Evolutionary conservation across 2,329 filamentous ascomycete genomes (phyloP), one percentile per base, ranked within the genome.

Genomic region (Stenocarpella maydis): DNA sequence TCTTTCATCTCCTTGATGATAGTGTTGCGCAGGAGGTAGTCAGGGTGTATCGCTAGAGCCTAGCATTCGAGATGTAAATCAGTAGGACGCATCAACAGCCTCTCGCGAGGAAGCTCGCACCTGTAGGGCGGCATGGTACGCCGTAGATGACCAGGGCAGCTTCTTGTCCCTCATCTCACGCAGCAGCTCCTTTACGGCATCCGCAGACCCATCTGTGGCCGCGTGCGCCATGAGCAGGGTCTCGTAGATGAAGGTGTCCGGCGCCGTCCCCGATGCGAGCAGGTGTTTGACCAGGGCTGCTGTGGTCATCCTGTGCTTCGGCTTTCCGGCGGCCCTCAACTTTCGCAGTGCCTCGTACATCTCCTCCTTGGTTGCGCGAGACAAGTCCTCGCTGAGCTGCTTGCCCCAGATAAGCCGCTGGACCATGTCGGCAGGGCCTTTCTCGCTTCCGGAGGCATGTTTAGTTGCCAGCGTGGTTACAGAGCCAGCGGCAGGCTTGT

Each of bases 11-110:
- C 90, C 67, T 88, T 82, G 47, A 98, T 82, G 4, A 97, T 85
- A 43, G 90, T 85, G 65, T 88, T 86, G 43, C 94, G 90, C 28
- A 96, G 82, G 7, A 94, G 74, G 74, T 97, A 95, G 79, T 98
- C 92, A 0, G 95, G 93, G 77, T 98, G 96, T 10, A 96, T 88
- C 0, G 92, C 88, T 28, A 98, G 84, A 6, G 88, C 91, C 84
- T 92, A 37, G 7, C 68, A 68, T 70, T 72, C 67, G n/a, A 26
- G 73, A 45, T 54, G 31, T 19, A 26, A 24, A 55, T 64, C 15
- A 68, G 28, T 70, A 54, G 70, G 28, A 34, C 47, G 47, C 34
- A 43, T 45, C 3, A 47, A 37, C 47, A 4, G 14, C 15, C 7
- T 58, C 31, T 15, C 15, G 15, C 15, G 12, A 26, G 28, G 31